These are phyloP conservation scores for Candida incommunis DNA, from an alignment of 805 yeast species.

Conservation along the genomic window DNA sequence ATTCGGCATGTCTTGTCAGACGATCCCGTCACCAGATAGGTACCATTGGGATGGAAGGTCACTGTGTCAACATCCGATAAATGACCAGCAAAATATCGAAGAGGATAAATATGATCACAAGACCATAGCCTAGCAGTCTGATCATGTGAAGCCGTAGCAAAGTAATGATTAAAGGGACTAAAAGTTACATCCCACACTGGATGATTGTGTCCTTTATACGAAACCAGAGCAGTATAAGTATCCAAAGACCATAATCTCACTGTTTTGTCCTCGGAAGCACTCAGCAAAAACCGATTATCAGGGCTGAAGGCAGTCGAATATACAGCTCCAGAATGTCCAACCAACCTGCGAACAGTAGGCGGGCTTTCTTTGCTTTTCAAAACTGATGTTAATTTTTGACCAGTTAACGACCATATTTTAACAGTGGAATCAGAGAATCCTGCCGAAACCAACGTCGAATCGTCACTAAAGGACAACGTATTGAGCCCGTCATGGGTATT, in stretches of 20 bases:
- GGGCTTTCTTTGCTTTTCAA: slow-evolving; percentile 17
- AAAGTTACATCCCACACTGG: slow-evolving; percentile 97
- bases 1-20: slow-evolving; percentile 90
- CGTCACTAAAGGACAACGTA: slow-evolving; percentile 76
- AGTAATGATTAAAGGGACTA: slow-evolving; percentile 92
- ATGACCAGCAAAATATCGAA: slow-evolving; percentile 95
- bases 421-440: slow-evolving; percentile 90
- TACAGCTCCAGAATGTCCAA: slow-evolving; percentile 93
- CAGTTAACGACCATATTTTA: slow-evolving; percentile 87
- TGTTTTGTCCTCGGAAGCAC: slow-evolving; percentile 84
- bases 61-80: slow-evolving; percentile 92
- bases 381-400: slow-evolving; percentile 51
- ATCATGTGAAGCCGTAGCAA: slow-evolving; percentile 96
- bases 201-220: slow-evolving; percentile 92
- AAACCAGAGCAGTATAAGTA: slow-evolving; percentile 74
- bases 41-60: slow-evolving; percentile 90
- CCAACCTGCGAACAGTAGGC: slow-evolving; percentile 31
- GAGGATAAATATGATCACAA: slow-evolving; percentile 92
- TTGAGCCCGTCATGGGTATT: slow-evolving; percentile 83
- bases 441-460: slow-evolving; percentile 76
- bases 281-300: slow-evolving; percentile 65
- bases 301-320: slow-evolving; percentile 86
- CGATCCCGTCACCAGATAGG: slow-evolving; percentile 88
- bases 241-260: slow-evolving; percentile 90
- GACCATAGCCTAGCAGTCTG: slow-evolving; percentile 98